Evolutionary conservation across 345 rosid species (phyloP).

Genomic region (Mangifera indica): DNA sequence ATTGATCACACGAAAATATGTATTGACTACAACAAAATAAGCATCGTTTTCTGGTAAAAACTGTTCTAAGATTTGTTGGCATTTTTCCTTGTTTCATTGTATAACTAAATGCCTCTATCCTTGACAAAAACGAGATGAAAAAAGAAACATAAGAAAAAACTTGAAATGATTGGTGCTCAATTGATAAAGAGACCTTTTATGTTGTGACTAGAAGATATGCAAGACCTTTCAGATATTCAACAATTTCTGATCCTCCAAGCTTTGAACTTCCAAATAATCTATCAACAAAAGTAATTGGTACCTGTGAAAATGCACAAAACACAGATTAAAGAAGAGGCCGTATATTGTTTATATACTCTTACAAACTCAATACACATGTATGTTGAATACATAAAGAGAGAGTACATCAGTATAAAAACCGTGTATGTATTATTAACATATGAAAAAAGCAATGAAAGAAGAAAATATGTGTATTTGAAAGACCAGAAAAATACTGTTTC

Average conservation of each 20-base stretch:
- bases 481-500: not conserved
- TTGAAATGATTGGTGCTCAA: not conserved
- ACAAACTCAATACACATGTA: not conserved
- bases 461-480: not conserved
- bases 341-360: not conserved
- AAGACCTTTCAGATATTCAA: conserved; percentile 90
- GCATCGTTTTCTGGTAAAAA: no score
- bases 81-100: not conserved
- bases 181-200: conserved; percentile 25
- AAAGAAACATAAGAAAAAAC: not conserved
- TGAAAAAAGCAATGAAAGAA: no score
- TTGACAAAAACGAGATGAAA: not conserved
- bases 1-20: not conserved
- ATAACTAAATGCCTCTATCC: not conserved
- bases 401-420: not conserved
- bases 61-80: not conserved
- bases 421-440: no score
- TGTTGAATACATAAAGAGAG: not conserved
- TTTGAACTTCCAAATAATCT: conserved; percentile 94
- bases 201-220: conserved; percentile 79
- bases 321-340: not conserved
- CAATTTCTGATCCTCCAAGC: conserved; percentile 98
- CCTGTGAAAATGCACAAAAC: conserved; percentile 45
- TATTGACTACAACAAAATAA: no score
- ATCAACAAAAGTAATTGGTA: conserved; percentile 91